Percentiles rank a stretch among this genome's conserved stretches.
phyloP scores from a whole-genome alignment of 106 monocot species.

The Narthecium ossifragum region DNA sequence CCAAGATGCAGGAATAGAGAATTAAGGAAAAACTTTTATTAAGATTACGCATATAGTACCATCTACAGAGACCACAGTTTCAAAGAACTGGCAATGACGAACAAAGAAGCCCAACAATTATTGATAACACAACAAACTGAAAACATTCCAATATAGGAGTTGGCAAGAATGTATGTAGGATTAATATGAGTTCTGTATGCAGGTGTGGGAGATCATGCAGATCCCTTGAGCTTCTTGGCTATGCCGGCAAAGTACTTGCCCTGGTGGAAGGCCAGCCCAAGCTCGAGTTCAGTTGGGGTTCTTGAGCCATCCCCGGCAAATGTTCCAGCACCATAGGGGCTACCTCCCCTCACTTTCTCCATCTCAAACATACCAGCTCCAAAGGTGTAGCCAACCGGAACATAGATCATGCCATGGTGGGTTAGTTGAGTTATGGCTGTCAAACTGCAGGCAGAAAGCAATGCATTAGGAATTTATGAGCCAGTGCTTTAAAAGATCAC shows the following conservation, averaged over 20 bases:
- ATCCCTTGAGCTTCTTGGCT: conserved; percentile 63
- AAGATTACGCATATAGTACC: too few species aligned
- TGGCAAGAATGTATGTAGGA: neutral
- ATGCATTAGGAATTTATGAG: too few species aligned
- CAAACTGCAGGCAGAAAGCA: conserved; percentile 24
- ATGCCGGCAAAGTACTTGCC: conserved; percentile 63
- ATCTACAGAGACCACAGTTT: too few species aligned
- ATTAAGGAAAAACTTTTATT: too few species aligned
- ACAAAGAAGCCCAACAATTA: too few species aligned
- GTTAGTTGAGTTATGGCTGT: conserved; percentile 64
- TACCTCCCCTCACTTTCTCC: conserved; percentile 58
- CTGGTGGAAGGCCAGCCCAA: conserved; percentile 66
- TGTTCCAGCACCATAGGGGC: conserved; percentile 73
- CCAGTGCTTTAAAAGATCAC: neutral
- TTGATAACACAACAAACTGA: too few species aligned
- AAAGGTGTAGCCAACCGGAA: conserved; percentile 69
- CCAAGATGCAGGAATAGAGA: too few species aligned
- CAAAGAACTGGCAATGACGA: too few species aligned
- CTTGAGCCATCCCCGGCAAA: conserved; percentile 66
- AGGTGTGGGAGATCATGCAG: conserved; percentile 11
- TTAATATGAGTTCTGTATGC: neutral
- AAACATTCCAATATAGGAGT: too few species aligned
- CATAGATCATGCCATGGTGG: conserved; percentile 75
- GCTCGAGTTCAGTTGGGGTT: conserved; percentile 44
- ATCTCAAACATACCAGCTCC: conserved; percentile 72